Conservation (phyloP, 2,329 filamentous ascomycete species). For the Aspergillus novofumigatus region DNA sequence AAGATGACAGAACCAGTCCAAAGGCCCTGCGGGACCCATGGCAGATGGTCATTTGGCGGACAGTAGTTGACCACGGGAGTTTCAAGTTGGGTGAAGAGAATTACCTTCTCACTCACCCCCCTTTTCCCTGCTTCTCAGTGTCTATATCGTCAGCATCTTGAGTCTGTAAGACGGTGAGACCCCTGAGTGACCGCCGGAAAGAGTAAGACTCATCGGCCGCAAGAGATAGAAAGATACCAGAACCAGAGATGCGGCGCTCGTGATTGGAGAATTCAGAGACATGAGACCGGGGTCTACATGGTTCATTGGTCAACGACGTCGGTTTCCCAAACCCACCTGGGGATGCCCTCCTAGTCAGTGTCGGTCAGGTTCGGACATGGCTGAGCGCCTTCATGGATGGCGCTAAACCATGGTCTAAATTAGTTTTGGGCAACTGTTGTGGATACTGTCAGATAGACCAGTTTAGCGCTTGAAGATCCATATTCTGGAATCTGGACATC, state of each 20-base stretch:
- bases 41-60: not conserved
- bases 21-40: not conserved
- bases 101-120: not conserved
- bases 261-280: not conserved
- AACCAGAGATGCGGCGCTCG: not conserved
- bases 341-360: not conserved
- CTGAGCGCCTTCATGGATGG: not conserved
- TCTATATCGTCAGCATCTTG: not conserved
- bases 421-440: not conserved
- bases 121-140: not conserved
- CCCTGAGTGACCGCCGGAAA: not conserved
- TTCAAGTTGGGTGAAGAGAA: not conserved
- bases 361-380: not conserved
- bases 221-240: not conserved
- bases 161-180: not conserved
- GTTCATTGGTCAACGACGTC: not conserved
- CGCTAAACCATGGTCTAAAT: not conserved
- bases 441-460: not conserved
- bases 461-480: not conserved
- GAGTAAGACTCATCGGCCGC: not conserved
- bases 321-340: not conserved
- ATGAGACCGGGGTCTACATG: not conserved
- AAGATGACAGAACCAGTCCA: not conserved
- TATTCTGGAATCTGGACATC: not conserved
- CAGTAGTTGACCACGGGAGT: not conserved